Base-by-base conservation (phyloP, 495 filamentous ascomycete species). In the Daldinia bambusicola region DNA sequence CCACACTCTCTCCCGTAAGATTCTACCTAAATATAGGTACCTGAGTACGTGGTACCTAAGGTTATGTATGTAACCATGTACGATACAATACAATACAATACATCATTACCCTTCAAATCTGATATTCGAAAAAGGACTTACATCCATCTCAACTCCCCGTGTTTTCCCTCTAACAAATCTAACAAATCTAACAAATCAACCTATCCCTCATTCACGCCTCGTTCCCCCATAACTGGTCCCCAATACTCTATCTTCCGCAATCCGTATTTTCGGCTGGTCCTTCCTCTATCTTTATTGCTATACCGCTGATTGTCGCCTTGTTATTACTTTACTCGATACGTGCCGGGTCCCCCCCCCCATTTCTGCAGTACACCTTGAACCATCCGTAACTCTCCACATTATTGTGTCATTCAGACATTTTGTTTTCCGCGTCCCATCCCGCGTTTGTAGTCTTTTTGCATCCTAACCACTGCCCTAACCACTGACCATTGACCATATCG, bases 121-220 rank as follows among this genome's bases (percentile, higher is more conserved):
- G 30, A 45, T 18, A 56, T 56, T 55, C 51, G 38, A 64, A 64
- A 55, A 43, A 55, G 18, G 34, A 36, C 34, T 30, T n/a, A 62
- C 18, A 63, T 26, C 1, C 26, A 65, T 41, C 68, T 10, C 30
- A 50, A 36, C 48, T 61, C 61, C 61, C 70, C 59, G 48, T 69
- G 55, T 69, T 73, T 66, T 69, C 36, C 32, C 30, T 30, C 57
- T n/a, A n/a, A n/a, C n/a, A n/a, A n/a, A n/a, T n/a, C n/a, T n/a
- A n/a, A n/a, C n/a, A n/a, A n/a, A n/a, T n/a, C n/a, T 56, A 66
- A 68, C 70, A 69, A 72, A 72, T 72, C 70, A 69, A 69, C 56
- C 60, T 52, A 12, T 59, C 55, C 51, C 16, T 64, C 59, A 34
- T 67, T 40, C 37, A 67, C 60, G 58, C 66, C 70, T 73, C 62